Evolutionary conservation across 345 rosid genomes (phyloP).

Genomic region (Anastatica hierochuntica): DNA sequence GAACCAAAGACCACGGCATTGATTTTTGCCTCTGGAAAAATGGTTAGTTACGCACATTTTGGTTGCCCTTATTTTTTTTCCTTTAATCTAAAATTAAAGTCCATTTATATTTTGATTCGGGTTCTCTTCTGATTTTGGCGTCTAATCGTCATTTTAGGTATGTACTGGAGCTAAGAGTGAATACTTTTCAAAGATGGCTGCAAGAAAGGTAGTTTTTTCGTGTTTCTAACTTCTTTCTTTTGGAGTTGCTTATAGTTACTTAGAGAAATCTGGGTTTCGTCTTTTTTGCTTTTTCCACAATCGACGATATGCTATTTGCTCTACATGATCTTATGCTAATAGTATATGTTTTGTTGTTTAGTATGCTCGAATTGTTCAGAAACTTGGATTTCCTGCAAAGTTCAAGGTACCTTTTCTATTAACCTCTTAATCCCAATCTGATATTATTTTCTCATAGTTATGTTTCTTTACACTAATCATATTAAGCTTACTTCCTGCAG

Average conservation of each 20-base stretch:
- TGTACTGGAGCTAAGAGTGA: slow-evolving; percentile 93
- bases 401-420: slow-evolving; percentile 33
- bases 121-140: neutral
- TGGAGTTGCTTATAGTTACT: neutral
- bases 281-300: no score
- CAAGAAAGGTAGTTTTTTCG: slow-evolving; percentile 31
- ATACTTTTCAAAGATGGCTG: slow-evolving; percentile 64
- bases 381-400: slow-evolving; percentile 75
- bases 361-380: slow-evolving; percentile 76
- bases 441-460: neutral
- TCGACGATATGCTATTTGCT: no score
- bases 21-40: slow-evolving; percentile 60
- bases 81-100: neutral
- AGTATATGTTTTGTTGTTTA: slow-evolving; percentile 5
- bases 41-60: no score
- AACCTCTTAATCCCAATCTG: neutral
- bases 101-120: neutral
- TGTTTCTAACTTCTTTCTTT: neutral
- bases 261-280: no score
- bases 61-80: neutral
- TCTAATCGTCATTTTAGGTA: slow-evolving; percentile 29
- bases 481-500: slow-evolving; percentile 18
- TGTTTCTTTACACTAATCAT: neutral
- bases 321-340: slow-evolving; percentile 3
- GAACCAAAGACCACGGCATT: slow-evolving; percentile 67